Evolutionary conservation across 2,329 filamentous ascomycete genomes (phyloP).

Genomic region (Epichloe bromicola): DNA sequence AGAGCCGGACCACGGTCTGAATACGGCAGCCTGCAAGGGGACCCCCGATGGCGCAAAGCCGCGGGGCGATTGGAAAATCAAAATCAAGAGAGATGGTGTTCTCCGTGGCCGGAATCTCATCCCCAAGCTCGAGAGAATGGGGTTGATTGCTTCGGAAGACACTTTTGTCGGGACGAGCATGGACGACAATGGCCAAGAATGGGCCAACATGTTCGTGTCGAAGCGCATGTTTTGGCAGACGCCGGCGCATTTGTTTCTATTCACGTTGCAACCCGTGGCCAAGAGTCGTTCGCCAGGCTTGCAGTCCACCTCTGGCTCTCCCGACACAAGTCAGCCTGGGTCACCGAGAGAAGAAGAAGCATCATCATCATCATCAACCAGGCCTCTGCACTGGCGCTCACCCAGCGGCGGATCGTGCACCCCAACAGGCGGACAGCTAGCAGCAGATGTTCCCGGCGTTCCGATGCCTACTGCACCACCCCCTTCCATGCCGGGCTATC

Average conservation of each 20-base stretch:
- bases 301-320: slow-evolving; percentile 35
- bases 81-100: slow-evolving; percentile 76
- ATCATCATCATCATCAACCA: not conserved
- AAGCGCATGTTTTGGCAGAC: slow-evolving; percentile 84
- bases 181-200: slow-evolving; percentile 50
- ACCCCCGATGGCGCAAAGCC: slow-evolving; percentile 62
- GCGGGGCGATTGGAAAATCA: slow-evolving; percentile 74
- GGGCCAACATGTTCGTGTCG: slow-evolving; percentile 72
- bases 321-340: slow-evolving; percentile 15
- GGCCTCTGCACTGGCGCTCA: slow-evolving; percentile 5
- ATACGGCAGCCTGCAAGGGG: slow-evolving; percentile 46
- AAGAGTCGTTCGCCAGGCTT: slow-evolving; percentile 21
- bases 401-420: slow-evolving; percentile 7
- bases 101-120: slow-evolving; percentile 72
- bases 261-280: slow-evolving; percentile 56
- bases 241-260: slow-evolving; percentile 75
- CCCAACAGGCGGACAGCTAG: slow-evolving; percentile 10
- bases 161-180: slow-evolving; percentile 57
- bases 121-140: slow-evolving; percentile 89
- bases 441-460: slow-evolving; percentile 26
- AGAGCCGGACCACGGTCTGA: slow-evolving; percentile 51
- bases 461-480: slow-evolving; percentile 22
- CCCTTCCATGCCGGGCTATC: slow-evolving; percentile 23
- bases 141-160: slow-evolving; percentile 63
- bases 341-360: slow-evolving; percentile 10